phyloP scores from a whole-genome alignment of 805 yeast species.

The Yarrowia keelungensis region DNA sequence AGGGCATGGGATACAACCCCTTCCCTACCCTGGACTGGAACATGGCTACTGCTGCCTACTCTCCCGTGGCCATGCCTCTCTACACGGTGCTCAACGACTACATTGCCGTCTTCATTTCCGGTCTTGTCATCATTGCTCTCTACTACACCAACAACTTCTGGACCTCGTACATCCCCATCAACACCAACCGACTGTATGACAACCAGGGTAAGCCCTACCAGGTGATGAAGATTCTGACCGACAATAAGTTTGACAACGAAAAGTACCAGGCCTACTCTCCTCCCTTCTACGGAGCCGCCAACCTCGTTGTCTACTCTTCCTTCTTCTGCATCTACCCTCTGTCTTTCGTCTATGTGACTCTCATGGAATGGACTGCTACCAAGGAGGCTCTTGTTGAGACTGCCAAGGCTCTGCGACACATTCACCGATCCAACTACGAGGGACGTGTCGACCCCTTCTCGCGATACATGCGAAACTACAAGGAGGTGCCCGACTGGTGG shows the following conservation, averaged over 20 bases:
- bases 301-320: slow-evolving; percentile 57
- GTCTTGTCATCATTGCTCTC: slow-evolving; percentile 55
- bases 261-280: slow-evolving; percentile 68
- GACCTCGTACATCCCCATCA: slow-evolving; percentile 66
- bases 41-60: slow-evolving; percentile 63
- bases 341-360: slow-evolving; percentile 55
- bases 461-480: slow-evolving; percentile 57
- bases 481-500: slow-evolving; percentile 62
- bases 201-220: slow-evolving; percentile 60
- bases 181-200: slow-evolving; percentile 60
- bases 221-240: slow-evolving; percentile 55
- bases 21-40: slow-evolving; percentile 63
- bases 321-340: slow-evolving; percentile 64
- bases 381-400: slow-evolving; percentile 42
- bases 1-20: slow-evolving; percentile 63
- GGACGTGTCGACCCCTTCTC: slow-evolving; percentile 55
- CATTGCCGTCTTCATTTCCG: slow-evolving; percentile 55
- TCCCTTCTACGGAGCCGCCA: slow-evolving; percentile 67
- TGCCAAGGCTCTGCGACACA: slow-evolving; percentile 17
- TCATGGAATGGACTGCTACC: slow-evolving; percentile 41
- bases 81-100: slow-evolving; percentile 55
- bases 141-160: slow-evolving; percentile 64
- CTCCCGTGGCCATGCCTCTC: slow-evolving; percentile 54
- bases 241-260: slow-evolving; percentile 51
- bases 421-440: slow-evolving; percentile 29